Evolutionary conservation across 352 stramenopile genomes (phyloP).

Genomic region (Phytophthora idaei): DNA sequence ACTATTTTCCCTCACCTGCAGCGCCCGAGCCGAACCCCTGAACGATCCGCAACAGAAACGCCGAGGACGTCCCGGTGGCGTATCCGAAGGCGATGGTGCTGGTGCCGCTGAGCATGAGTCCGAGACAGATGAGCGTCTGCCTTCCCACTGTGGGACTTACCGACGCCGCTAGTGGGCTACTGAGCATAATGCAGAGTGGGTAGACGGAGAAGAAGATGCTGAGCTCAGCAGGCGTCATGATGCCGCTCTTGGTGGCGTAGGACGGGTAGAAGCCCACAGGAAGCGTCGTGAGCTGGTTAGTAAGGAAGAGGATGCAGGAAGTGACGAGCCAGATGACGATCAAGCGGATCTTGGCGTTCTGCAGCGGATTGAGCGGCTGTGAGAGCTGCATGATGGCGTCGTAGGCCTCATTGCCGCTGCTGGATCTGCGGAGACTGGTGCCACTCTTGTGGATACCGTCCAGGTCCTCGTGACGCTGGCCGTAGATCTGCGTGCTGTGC

Average conservation of each 20-base stretch:
- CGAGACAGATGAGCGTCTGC: slow-evolving; percentile 73
- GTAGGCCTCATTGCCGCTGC: slow-evolving; percentile 35
- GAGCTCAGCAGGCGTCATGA: slow-evolving; percentile 54
- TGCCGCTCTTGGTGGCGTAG: slow-evolving; percentile 52
- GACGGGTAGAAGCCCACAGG: slow-evolving; percentile 77
- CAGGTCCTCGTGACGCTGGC: slow-evolving; percentile 16
- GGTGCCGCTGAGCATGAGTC: slow-evolving; percentile 63
- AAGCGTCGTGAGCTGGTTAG: slow-evolving; percentile 77
- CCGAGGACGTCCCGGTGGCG: slow-evolving; percentile 34
- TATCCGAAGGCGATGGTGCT: slow-evolving; percentile 78
- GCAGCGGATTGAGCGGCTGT: slow-evolving; percentile 57
- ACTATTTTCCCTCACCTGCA: slow-evolving; percentile 31
- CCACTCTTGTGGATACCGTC: slow-evolving; percentile 44
- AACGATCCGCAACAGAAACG: slow-evolving; percentile 59
- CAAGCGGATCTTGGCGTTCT: slow-evolving; percentile 45
- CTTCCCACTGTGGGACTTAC: slow-evolving; percentile 51
- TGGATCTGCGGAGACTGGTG: slow-evolving; percentile 34
- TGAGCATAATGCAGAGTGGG: slow-evolving; percentile 77
- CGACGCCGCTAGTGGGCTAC: slow-evolving; percentile 58
- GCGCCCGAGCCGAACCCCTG: slow-evolving; percentile 66
- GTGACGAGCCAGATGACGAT: slow-evolving; percentile 56
- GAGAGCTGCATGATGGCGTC: slow-evolving; percentile 71
- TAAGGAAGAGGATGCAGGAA: slow-evolving; percentile 65
- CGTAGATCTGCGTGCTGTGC: slow-evolving; percentile 20
- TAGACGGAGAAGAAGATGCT: slow-evolving; percentile 79